These are phyloP conservation scores for Cyanodermella asteris DNA, from an alignment of 2,329 filamentous ascomycete genomes.

Conservation along the genomic window DNA sequence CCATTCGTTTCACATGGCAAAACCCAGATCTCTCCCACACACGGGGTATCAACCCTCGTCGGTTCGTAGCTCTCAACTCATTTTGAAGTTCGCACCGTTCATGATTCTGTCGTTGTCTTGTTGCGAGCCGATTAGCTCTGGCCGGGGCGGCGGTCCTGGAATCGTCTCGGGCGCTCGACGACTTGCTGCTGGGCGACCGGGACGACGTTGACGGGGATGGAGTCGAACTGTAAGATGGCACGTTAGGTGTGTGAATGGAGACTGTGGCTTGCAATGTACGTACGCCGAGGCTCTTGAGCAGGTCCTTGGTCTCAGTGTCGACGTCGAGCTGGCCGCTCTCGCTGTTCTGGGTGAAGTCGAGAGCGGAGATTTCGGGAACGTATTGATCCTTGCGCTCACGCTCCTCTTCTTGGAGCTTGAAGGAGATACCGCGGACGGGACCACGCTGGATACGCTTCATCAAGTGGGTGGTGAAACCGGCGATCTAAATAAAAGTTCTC, in stretches of 20 bases:
- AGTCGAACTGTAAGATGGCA: constrained; percentile 55
- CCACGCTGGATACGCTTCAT: constrained; percentile 99
- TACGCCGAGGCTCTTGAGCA: constrained; percentile 97
- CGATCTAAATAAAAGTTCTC: constrained; percentile 51
- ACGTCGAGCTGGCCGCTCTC: constrained; percentile 88
- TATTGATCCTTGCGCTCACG: constrained; percentile 99
- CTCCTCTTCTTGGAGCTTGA: constrained; percentile 99
- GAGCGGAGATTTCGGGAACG: constrained; percentile 93
- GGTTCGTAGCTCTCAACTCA: neutral
- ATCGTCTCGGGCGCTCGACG: constrained; percentile 61
- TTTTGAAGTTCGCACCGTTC: constrained; percentile 30
- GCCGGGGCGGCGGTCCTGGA: constrained; percentile 26
- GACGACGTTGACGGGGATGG: constrained; percentile 89
- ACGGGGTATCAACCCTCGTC: no score
- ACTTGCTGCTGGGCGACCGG: constrained; percentile 73
- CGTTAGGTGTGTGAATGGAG: neutral
- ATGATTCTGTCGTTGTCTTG: no score
- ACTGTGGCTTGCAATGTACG: constrained; percentile 21
- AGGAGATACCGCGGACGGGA: constrained; percentile 98
- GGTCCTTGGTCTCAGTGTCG: constrained; percentile 94
- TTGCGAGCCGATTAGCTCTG: no score
- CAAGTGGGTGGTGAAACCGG: constrained; percentile 92
- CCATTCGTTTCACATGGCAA: neutral
- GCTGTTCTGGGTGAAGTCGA: constrained; percentile 89
- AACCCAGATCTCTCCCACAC: no score